Evolutionary conservation across 2,329 filamentous ascomycete genomes (phyloP).

Genomic region (Zymoseptoria brevis): DNA sequence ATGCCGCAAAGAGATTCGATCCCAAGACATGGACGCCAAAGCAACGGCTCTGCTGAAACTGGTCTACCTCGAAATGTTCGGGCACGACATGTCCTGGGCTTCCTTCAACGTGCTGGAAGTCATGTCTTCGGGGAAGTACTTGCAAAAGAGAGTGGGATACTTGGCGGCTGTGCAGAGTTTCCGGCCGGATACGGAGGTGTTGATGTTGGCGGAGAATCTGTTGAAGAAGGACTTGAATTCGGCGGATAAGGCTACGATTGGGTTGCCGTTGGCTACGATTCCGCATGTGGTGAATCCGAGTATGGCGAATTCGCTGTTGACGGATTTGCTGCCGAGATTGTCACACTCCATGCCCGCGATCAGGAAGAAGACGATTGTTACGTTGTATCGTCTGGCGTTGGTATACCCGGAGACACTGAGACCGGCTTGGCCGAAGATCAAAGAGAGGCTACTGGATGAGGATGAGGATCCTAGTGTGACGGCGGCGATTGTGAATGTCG

Average conservation of each 20-base stretch:
- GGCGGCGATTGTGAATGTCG: slow-evolving; percentile 90
- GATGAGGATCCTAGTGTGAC: slow-evolving; percentile 88
- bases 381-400: slow-evolving; percentile 82
- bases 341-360: slow-evolving; percentile 79
- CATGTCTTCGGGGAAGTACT: slow-evolving; percentile 92
- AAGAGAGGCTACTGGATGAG: slow-evolving; percentile 84
- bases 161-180: slow-evolving; percentile 94
- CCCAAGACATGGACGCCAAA: slow-evolving; percentile 96
- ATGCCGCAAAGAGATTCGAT: slow-evolving; percentile 86
- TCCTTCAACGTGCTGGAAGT: slow-evolving; percentile 97
- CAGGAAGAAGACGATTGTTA: slow-evolving; percentile 92
- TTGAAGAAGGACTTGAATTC: slow-evolving; percentile 87
- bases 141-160: slow-evolving; percentile 93
- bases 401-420: slow-evolving; percentile 94
- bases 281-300: slow-evolving; percentile 91
- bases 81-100: slow-evolving; percentile 99
- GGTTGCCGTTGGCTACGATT: slow-evolving; percentile 79
- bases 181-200: slow-evolving; percentile 85
- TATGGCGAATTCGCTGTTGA: slow-evolving; percentile 79
- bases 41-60: slow-evolving; percentile 92
- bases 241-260: slow-evolving; percentile 66
- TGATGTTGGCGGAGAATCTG: slow-evolving; percentile 95
- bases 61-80: slow-evolving; percentile 97
- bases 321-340: slow-evolving; percentile 77
- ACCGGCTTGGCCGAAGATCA: slow-evolving; percentile 94